Evolutionary conservation across 192 early-diverging fungal species (phyloP).

Genomic region (Radiomyces spectabilis): DNA sequence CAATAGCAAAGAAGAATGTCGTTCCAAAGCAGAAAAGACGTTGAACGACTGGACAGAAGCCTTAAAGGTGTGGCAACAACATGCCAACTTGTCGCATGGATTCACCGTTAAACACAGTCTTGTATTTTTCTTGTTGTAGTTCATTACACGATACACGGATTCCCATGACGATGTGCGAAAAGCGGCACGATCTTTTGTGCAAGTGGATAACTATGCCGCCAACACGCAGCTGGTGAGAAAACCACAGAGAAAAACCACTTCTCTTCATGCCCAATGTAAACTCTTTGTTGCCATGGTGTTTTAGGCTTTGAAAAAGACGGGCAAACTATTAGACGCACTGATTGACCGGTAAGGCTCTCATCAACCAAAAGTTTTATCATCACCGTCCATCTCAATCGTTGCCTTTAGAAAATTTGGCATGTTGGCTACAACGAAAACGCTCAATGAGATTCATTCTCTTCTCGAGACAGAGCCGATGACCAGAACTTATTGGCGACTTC

Average conservation of each 20-base stretch:
- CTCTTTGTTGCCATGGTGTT: too few relatives aligned
- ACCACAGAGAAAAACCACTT: too few relatives aligned
- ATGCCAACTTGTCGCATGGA: too few relatives aligned
- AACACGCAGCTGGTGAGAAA: too few relatives aligned
- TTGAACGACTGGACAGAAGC: conserved; percentile 1
- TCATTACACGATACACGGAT: background rate
- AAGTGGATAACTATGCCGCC: conserved; percentile 1
- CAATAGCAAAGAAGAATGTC: conserved; percentile 3
- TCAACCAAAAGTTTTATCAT: too few relatives aligned
- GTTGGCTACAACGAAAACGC: background rate
- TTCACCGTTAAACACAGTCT: background rate
- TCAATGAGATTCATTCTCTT: background rate
- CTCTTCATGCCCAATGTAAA: too few relatives aligned
- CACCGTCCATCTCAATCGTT: background rate
- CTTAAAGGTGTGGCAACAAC: background rate
- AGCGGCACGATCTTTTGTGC: conserved; percentile 1
- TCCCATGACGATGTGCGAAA: conserved; percentile 1
- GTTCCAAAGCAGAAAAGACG: background rate
- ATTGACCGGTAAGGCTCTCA: background rate
- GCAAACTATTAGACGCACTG: background rate
- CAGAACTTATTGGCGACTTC: background rate
- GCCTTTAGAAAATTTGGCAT: background rate
- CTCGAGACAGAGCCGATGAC: background rate
- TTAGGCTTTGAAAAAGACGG: conserved; percentile 1
- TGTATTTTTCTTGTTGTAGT: background rate